Conservation (phyloP, 2,329 filamentous ascomycete genomes). For the Penicillium nordicum region DNA sequence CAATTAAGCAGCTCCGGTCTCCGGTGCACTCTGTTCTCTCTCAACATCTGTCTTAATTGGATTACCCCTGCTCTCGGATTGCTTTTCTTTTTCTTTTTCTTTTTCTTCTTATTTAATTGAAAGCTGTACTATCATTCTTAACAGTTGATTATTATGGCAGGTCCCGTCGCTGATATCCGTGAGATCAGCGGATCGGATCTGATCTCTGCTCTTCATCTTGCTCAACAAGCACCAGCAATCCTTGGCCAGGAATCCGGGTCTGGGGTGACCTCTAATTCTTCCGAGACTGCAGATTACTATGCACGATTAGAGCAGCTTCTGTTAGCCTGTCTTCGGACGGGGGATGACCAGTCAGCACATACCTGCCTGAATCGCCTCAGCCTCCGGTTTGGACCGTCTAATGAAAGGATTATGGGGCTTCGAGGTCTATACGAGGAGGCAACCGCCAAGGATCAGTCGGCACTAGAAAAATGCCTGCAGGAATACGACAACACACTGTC, state of each 20-base stretch:
- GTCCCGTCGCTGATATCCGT: slow-evolving; percentile 13
- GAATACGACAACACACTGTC: slow-evolving; percentile 74
- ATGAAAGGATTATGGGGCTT: slow-evolving; percentile 83
- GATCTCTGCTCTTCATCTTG: slow-evolving; percentile 44
- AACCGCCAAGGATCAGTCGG: slow-evolving; percentile 62
- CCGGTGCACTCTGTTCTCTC: neutral
- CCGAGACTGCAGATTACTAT: slow-evolving; percentile 79
- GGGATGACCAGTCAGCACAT: slow-evolving; percentile 74
- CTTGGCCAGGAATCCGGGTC: slow-evolving; percentile 48
- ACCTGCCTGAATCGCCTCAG: slow-evolving; percentile 71
- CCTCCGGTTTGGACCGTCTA: slow-evolving; percentile 74
- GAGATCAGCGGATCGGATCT: slow-evolving; percentile 40
- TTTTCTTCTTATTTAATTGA: too few relatives aligned
- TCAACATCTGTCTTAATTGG: neutral
- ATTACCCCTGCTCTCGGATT: neutral
- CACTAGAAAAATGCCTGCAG: slow-evolving; percentile 66
- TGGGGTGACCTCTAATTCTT: slow-evolving; percentile 47
- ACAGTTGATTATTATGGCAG: slow-evolving; percentile 13
- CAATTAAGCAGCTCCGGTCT: neutral
- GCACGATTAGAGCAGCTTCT: slow-evolving; percentile 81
- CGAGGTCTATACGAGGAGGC: slow-evolving; percentile 83
- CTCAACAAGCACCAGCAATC: slow-evolving; percentile 43
- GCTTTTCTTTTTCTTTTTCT: neutral
- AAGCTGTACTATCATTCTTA: neutral
- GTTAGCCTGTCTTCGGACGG: slow-evolving; percentile 76